Evolutionary conservation across 345 rosid genomes (phyloP).

Genomic region (Syzygium jambos): DNA sequence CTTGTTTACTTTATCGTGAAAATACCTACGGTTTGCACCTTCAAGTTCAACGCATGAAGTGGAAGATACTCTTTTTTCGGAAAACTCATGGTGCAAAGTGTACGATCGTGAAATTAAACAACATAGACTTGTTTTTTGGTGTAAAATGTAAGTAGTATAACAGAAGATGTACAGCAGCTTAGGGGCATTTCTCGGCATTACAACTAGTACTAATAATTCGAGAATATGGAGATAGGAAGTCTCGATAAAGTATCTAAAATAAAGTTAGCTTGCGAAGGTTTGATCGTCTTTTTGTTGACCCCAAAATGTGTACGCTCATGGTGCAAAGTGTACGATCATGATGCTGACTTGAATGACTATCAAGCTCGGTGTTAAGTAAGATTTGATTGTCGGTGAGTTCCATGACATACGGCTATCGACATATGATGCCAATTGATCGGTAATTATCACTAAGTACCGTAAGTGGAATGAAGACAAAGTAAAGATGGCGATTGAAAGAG

Average conservation of each 20-base stretch:
- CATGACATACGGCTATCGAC: not conserved
- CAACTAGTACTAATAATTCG: too few relatives aligned
- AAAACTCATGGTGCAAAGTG: not conserved
- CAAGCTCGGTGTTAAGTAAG: not conserved
- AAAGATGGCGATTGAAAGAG: not conserved
- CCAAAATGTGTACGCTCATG: too few relatives aligned
- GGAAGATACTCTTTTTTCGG: not conserved
- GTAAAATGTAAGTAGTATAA: too few relatives aligned
- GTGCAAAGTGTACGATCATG: not conserved
- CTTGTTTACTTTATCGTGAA: not conserved
- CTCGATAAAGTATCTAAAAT: too few relatives aligned
- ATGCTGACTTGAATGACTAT: not conserved
- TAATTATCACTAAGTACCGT: not conserved
- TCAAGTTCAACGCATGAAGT: not conserved
- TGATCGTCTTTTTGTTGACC: not conserved
- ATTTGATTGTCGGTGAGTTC: not conserved
- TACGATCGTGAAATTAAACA: not conserved
- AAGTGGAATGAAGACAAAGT: not conserved
- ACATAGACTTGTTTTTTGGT: too few relatives aligned
- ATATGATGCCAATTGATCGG: not conserved
- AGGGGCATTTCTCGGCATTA: too few relatives aligned
- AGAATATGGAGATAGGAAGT: too few relatives aligned
- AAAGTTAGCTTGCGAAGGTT: too few relatives aligned
- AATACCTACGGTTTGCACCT: not conserved
- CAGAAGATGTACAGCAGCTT: too few relatives aligned